phyloP scores from a whole-genome alignment of 1,139 yeast species.

The Candida tetrigidarum region DNA sequence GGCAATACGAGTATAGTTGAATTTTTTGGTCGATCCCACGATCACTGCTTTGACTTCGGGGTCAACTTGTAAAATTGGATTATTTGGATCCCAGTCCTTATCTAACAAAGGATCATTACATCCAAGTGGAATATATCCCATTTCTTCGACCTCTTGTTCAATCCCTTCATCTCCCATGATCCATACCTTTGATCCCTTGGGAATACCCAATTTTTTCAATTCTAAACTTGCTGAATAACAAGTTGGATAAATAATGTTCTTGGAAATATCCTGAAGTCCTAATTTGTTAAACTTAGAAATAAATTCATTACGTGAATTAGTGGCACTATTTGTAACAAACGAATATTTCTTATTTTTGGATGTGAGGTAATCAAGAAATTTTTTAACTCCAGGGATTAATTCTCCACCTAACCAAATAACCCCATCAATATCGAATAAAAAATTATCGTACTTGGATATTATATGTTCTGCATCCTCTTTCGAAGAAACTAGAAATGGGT shows the following conservation, averaged over 20 bases:
- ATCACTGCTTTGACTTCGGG: slow-evolving; percentile 45
- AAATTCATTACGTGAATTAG: slow-evolving; percentile 39
- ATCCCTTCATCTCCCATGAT: slow-evolving; percentile 87
- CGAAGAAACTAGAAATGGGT: slow-evolving; percentile 32
- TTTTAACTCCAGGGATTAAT: slow-evolving; percentile 71
- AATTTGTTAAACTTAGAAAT: slow-evolving; percentile 34
- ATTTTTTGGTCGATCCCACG: slow-evolving; percentile 44
- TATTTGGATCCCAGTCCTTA: slow-evolving; percentile 29
- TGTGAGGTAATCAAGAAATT: slow-evolving; percentile 63
- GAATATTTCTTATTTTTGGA: slow-evolving; percentile 34
- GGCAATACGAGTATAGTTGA: slow-evolving; percentile 43
- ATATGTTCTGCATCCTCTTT: slow-evolving; percentile 55
- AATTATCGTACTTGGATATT: slow-evolving; percentile 71
- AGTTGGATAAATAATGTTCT: slow-evolving; percentile 40
- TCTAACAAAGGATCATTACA: slow-evolving; percentile 59
- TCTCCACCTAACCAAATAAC: slow-evolving; percentile 88
- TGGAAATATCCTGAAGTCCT: slow-evolving; percentile 35
- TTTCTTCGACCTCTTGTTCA: slow-evolving; percentile 66
- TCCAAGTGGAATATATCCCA: slow-evolving; percentile 74
- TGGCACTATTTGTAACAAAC: slow-evolving; percentile 46
- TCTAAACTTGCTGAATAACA: slow-evolving; percentile 41
- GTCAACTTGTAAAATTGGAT: slow-evolving; percentile 41
- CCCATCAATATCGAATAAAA: slow-evolving; percentile 93
- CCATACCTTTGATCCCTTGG: slow-evolving; percentile 63
- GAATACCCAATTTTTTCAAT: slow-evolving; percentile 28